Percentiles rank a stretch among this genome's conserved stretches.
Evolutionary conservation across 2,329 filamentous ascomycete genomes (phyloP).

Genomic region (Botrytis porri): DNA sequence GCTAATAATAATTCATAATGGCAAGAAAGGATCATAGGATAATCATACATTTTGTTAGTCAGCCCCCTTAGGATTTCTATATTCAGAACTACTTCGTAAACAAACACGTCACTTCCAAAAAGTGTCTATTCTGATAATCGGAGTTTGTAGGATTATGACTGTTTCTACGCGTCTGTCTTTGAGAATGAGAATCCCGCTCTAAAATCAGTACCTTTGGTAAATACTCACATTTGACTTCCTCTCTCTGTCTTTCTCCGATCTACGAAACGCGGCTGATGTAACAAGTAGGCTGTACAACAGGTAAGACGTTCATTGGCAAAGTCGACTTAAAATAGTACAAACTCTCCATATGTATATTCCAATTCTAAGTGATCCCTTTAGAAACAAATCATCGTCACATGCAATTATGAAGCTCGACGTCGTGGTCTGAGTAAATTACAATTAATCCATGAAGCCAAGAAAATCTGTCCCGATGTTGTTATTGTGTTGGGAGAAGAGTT

Average conservation of each 20-base stretch:
- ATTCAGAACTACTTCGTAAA: neutral
- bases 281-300: constrained; percentile 37
- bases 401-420: constrained; percentile 86
- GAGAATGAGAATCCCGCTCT: constrained; percentile 76
- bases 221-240: constrained; percentile 48
- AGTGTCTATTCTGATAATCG: constrained; percentile 9
- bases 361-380: constrained; percentile 39
- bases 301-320: constrained; percentile 23
- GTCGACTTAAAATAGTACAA: neutral
- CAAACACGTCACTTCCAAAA: constrained; percentile 6
- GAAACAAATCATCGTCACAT: constrained; percentile 72
- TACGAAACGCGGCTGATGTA: constrained; percentile 26
- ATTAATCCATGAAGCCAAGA: constrained; percentile 76
- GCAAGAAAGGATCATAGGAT: constrained; percentile 25
- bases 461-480: constrained; percentile 76
- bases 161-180: constrained; percentile 87
- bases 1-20: constrained; percentile 9
- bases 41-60: constrained; percentile 27
- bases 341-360: neutral
- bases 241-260: neutral
- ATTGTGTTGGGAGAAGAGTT: constrained; percentile 86
- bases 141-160: constrained; percentile 67
- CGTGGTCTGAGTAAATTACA: constrained; percentile 78
- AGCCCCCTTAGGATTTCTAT: constrained; percentile 4
- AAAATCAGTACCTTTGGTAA: constrained; percentile 70